These are phyloP conservation scores for Neodidymelliopsis sp. DNA, from an alignment of 2,329 filamentous ascomycete species.

Conservation along the genomic window DNA sequence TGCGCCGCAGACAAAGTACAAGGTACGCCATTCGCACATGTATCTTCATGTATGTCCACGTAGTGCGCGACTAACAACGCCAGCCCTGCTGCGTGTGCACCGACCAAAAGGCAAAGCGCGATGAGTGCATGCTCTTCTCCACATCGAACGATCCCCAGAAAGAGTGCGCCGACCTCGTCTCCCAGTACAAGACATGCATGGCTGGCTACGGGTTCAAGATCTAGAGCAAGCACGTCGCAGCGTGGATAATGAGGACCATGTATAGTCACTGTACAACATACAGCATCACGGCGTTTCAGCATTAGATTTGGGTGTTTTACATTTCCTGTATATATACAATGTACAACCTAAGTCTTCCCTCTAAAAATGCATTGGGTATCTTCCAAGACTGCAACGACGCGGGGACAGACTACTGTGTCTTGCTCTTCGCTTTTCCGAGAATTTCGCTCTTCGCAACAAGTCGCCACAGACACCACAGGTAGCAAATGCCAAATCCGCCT, in stretches of 20 bases:
- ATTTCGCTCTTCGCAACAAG: conserved; percentile 66
- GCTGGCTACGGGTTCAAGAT: conserved; percentile 86
- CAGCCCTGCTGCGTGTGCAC: conserved; percentile 99
- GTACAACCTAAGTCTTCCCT: conserved; percentile 42
- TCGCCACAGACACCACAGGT: conserved; percentile 87
- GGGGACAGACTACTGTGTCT: conserved; percentile 44
- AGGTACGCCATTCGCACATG: too few relatives aligned
- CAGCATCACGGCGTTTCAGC: conserved; percentile 43
- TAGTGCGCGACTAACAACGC: conserved; percentile 1
- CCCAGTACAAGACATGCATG: conserved; percentile 92
- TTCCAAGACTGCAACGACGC: conserved; percentile 7
- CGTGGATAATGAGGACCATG: conserved; percentile 17
- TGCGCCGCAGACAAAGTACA: conserved; percentile 53
- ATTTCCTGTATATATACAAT: conserved; percentile 25
- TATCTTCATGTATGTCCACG: background rate
- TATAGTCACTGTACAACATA: conserved; percentile 38
- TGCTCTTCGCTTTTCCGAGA: conserved; percentile 46
- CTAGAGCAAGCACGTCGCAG: conserved; percentile 15
- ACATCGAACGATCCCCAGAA: conserved; percentile 79
- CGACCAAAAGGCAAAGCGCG: conserved; percentile 87
- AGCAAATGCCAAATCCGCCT: conserved; percentile 84
- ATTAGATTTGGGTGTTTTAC: conserved; percentile 24
- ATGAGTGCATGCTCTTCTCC: conserved; percentile 99
- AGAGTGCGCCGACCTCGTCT: conserved; percentile 83
- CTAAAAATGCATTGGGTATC: conserved; percentile 22